Base-by-base conservation (phyloP, 345 rosid species). In the Pistacia vera region DNA sequence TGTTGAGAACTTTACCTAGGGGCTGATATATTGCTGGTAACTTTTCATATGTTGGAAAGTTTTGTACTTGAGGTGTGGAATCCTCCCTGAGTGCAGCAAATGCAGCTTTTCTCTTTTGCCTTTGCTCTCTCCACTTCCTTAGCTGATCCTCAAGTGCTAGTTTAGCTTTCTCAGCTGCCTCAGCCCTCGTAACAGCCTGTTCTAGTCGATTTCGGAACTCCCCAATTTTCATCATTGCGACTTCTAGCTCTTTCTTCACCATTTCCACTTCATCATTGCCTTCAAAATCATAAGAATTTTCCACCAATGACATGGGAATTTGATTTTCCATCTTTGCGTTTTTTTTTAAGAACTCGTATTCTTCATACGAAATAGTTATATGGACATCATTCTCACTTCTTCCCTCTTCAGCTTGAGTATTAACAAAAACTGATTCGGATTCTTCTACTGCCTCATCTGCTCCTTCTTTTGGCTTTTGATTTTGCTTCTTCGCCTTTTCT, bases 121-220 rank as follows among this genome's bases (percentile, higher is more conserved):
- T 90, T 68, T 69, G 83, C 18, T 84, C 85, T 78, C 55, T 69
- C 84, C 83, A 78, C 60, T 49, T 78, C 82, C 72, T 86, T 49
- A 83, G 78, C 83, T 82, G 87, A 41, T 80, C 85, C 71, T 84
- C 90, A 1, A 87, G 25, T 35, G 2, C 69, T 33, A 65, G 48
- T 74, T 86, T 85, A 11, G 87, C 94, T 78, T 12, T 84, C 84
- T 90, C 92, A 0, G 90, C 88, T 0, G 84, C 75, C 55, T 88
- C 88, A 0, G 90, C 94, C 33, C 92, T 79, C 4, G 88, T 76
- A 9, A 51, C 74, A 0, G 89, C 90, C 79, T 88, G 89, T 67
- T 85, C 88, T 20, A 86, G 75, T 35, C 87, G 64, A 7, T 79
- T 87, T 84, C 92, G 82, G 67, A 88, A 67, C 70, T 88, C 86